A percentile compares a stretch with the other conserved stretches of the same genome.
Evolutionary conservation across 306 rosid genomes (phyloP).

Genomic region (Dryas alaskensis): DNA sequence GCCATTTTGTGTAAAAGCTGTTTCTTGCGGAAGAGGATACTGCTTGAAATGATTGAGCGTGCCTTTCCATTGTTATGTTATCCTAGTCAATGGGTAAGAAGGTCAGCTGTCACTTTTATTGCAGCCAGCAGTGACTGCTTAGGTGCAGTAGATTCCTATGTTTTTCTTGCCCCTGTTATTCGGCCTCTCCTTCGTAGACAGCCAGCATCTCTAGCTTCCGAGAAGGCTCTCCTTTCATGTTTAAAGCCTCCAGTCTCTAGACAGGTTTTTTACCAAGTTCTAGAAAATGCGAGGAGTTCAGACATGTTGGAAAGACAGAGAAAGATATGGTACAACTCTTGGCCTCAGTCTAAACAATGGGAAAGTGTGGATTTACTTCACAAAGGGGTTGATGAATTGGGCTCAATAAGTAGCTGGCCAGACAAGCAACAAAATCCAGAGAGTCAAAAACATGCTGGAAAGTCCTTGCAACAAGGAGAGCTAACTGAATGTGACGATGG

Average conservation of each 20-base stretch:
- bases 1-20: constrained; percentile 74
- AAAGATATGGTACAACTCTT: constrained; percentile 92
- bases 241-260: constrained; percentile 83
- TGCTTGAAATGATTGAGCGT: constrained; percentile 89
- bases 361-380: constrained; percentile 74
- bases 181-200: constrained; percentile 82
- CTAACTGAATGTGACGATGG: constrained; percentile 59
- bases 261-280: constrained; percentile 66
- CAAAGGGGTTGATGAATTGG: constrained; percentile 64
- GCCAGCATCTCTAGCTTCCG: constrained; percentile 88
- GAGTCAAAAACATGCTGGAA: constrained; percentile 44
- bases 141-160: constrained; percentile 94
- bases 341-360: constrained; percentile 83
- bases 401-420: constrained; percentile 58
- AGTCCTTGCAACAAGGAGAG: constrained; percentile 53
- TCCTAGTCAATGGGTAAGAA: constrained; percentile 89
- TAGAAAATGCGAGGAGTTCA: constrained; percentile 89
- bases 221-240: constrained; percentile 68
- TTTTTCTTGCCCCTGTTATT: constrained; percentile 88
- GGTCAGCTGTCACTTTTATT: constrained; percentile 83
- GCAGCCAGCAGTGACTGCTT: constrained; percentile 86
- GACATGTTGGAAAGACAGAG: constrained; percentile 97
- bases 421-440: constrained; percentile 57
- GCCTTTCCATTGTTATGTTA: constrained; percentile 87
- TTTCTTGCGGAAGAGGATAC: constrained; percentile 80